Conservation (phyloP, 176 grass and related monocot genomes). For the Pontederia paniculata region DNA sequence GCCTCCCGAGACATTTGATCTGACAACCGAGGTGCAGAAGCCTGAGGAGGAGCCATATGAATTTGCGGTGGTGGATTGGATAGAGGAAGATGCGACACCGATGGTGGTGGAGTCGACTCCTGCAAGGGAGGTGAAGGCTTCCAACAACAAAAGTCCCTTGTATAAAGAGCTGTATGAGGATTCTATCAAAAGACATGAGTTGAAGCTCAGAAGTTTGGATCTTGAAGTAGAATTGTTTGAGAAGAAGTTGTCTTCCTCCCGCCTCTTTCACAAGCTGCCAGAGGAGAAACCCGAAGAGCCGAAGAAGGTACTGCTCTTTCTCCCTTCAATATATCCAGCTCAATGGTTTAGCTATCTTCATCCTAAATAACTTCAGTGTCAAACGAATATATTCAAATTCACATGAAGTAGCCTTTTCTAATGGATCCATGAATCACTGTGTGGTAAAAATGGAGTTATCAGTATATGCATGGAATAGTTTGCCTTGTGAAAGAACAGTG, state of each 20-base stretch:
- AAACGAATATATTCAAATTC: too few species aligned
- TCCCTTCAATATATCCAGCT: too few species aligned
- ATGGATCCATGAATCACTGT: too few species aligned
- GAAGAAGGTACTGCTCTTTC: slow-evolving; percentile 25
- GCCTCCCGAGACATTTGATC: background rate
- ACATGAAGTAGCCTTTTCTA: too few species aligned
- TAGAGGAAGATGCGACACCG: slow-evolving; percentile 20
- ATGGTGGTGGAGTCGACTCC: slow-evolving; percentile 5
- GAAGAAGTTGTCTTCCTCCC: slow-evolving; percentile 24
- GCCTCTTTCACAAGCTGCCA: slow-evolving; percentile 4
- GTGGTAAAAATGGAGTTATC: too few species aligned
- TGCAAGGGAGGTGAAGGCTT: background rate
- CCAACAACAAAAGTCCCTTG: slow-evolving; percentile 19
- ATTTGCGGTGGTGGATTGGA: slow-evolving; percentile 21
- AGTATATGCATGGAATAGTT: too few species aligned
- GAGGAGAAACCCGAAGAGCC: slow-evolving; percentile 22
- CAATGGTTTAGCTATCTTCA: too few species aligned
- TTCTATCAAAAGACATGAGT: slow-evolving; percentile 28
- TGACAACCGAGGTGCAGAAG: slow-evolving; percentile 3
- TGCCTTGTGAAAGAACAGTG: too few species aligned
- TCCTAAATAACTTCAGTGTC: too few species aligned
- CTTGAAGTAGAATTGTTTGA: slow-evolving; percentile 37
- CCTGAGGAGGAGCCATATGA: background rate
- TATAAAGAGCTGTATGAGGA: slow-evolving; percentile 40
- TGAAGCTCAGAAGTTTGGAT: slow-evolving; percentile 28